Evolutionary conservation across 805 yeast species (phyloP), one percentile per base, ranked within the genome.

Genomic region (Ascoidea asiatica): DNA sequence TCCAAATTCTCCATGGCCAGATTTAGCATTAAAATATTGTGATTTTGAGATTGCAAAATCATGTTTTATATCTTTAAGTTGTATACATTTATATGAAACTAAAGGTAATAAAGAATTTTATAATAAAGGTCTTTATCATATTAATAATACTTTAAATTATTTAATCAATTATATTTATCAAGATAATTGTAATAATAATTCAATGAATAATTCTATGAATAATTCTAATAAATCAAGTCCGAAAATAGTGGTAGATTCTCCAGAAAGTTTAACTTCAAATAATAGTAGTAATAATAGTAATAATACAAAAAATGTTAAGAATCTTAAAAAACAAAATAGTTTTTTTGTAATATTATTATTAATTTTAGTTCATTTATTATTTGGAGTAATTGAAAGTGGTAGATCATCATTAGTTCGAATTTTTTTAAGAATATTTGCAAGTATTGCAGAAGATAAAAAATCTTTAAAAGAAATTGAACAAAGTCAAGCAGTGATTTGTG

Each of bases 1-100:
- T 52, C 81, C 80, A 0, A 70, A 71, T 38, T 63, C 77, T 1
- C 80, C 80, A 3, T 73, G 79, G 79, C 81, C 81, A 0, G 75
- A 73, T 46, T 55, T 75, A 46, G 77, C 78, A 39, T 59, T 75
- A 48, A 67, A 69, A 43, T 75, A 75, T 52, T 75, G 80, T 50
- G 77, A 75, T 51, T 67, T 72, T 49, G 76, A 74, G 50, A 66
- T 75, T 40, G 79, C 80, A 1, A 62, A 76, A 44, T 70, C 77
- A 48, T 75, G 81, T 48, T 75, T 75, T 50, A 66, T 75, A 19
- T 73, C 79, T 2, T 54, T 75, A 17, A 70, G 77, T 8, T 74
- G 79, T 41, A 73, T 74, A 36, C 80, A 75, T 53, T 58, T 75
- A n/a, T 75, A 72, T 51, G 79, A 74, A 46, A 66, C 72, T 41